Percentiles rank a stretch among this genome's conserved stretches.
phyloP scores from a whole-genome alignment of 176 grass and related monocot species.

The Guadua angustifolia region DNA sequence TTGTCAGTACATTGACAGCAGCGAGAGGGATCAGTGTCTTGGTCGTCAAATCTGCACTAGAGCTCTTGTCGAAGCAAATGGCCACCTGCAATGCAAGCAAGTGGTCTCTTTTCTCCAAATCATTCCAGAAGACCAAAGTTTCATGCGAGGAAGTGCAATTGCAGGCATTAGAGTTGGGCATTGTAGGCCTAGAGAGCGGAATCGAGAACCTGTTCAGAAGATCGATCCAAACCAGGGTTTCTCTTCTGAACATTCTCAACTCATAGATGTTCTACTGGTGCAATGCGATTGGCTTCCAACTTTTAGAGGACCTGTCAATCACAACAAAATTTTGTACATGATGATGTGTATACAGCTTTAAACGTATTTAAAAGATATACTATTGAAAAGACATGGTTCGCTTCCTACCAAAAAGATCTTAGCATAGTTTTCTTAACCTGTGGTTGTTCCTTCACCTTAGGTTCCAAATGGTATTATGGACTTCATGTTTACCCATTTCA shows the following conservation, averaged over 20 bases:
- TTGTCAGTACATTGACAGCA: slow-evolving; percentile 27
- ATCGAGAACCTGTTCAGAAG: slow-evolving; percentile 40
- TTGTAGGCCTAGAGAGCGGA: slow-evolving; percentile 39
- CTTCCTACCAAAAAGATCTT: background rate
- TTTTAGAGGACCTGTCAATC: slow-evolving; percentile 54
- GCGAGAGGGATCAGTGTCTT: slow-evolving; percentile 41
- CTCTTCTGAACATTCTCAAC: slow-evolving; percentile 55
- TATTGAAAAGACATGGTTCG: slow-evolving; percentile 15
- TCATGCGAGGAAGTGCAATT: slow-evolving; percentile 44
- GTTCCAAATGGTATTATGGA: background rate
- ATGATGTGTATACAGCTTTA: background rate
- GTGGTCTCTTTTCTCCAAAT: slow-evolving; percentile 50
- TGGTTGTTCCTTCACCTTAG: background rate
- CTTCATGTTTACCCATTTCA: background rate
- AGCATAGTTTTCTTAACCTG: background rate
- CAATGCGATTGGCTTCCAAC: slow-evolving; percentile 39
- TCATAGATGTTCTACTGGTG: slow-evolving; percentile 26
- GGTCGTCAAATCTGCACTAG: slow-evolving; percentile 33
- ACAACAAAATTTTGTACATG: slow-evolving; percentile 23
- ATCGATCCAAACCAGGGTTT: slow-evolving; percentile 55
- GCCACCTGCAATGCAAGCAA: slow-evolving; percentile 37
- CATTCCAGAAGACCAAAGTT: slow-evolving; percentile 43
- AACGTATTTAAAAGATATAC: slow-evolving; percentile 1
- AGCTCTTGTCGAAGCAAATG: slow-evolving; percentile 43
- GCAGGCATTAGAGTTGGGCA: slow-evolving; percentile 49